Conservation (phyloP, 495 filamentous ascomycete genomes). For the Trypethelium eluteriae region DNA sequence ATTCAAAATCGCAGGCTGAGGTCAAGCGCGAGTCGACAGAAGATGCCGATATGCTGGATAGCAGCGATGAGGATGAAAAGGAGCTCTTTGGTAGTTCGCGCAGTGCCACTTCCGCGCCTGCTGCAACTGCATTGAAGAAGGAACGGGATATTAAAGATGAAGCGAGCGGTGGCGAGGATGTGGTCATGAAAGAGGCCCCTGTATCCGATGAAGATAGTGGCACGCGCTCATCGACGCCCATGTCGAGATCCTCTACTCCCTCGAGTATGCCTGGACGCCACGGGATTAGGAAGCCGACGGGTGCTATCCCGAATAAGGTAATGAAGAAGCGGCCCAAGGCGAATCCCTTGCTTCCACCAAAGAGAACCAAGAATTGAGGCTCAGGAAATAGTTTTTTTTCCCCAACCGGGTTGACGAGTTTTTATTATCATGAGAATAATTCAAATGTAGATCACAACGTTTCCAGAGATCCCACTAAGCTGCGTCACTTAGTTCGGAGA, state of each 20-base stretch:
- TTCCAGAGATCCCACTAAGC: no score
- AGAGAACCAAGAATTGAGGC: neutral
- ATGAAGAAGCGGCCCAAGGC: neutral
- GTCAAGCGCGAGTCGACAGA: neutral
- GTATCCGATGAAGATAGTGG: neutral
- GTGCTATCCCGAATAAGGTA: neutral
- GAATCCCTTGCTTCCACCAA: neutral
- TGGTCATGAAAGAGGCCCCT: slow-evolving; percentile 23
- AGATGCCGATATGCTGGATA: neutral
- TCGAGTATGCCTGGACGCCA: neutral
- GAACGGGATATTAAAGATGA: neutral
- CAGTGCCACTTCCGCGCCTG: slow-evolving; percentile 7
- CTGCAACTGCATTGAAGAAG: neutral
- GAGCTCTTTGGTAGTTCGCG: neutral
- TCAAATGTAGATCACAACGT: neutral
- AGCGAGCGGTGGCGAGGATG: slow-evolving; percentile 17
- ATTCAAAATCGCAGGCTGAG: neutral
- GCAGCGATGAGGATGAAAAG: neutral
- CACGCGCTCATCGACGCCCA: neutral
- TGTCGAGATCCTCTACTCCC: neutral
- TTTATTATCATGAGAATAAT: neutral
- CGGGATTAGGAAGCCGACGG: neutral
- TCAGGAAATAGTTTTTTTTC: neutral
- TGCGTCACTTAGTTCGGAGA: no score
- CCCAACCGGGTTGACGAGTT: neutral